These are phyloP conservation scores for Trichoderma orchidacearum DNA, from an alignment of 495 filamentous ascomycete species.

Conservation along the genomic window DNA sequence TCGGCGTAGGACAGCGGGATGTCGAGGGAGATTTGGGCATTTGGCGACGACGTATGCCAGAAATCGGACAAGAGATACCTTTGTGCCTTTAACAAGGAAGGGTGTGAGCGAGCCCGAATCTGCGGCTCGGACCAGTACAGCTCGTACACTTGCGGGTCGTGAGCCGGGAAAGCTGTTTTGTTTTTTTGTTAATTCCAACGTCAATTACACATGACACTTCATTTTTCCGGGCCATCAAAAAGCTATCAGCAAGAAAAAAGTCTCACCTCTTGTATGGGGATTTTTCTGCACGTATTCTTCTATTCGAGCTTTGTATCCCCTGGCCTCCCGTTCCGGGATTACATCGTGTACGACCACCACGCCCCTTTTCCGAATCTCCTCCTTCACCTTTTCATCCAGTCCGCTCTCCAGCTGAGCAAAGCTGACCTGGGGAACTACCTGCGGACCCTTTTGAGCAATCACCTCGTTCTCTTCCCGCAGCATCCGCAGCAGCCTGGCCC, in stretches of 20 bases:
- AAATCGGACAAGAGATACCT: constrained; percentile 59
- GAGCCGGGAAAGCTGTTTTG: constrained; percentile 34
- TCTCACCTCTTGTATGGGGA: constrained; percentile 36
- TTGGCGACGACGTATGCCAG: constrained; percentile 48
- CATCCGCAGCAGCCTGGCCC: constrained; percentile 49
- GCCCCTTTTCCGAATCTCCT: constrained; percentile 47
- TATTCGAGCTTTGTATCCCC: constrained; percentile 40
- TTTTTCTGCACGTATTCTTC: constrained; percentile 51
- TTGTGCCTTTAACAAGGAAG: constrained; percentile 55
- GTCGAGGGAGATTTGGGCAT: constrained; percentile 41
- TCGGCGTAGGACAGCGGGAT: constrained; percentile 68
- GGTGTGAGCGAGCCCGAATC: constrained; percentile 57
- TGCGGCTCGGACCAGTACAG: constrained; percentile 80
- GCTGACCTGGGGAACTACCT: constrained; percentile 43
- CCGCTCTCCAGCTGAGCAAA: constrained; percentile 40
- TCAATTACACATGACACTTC: too few relatives aligned
- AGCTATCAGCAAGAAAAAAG: not conserved
- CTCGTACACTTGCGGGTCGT: constrained; percentile 66
- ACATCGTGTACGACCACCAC: constrained; percentile 51
- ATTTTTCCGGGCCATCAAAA: too few relatives aligned
- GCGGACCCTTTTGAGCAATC: constrained; percentile 22
- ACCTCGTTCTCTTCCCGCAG: constrained; percentile 40
- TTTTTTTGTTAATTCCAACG: not conserved
- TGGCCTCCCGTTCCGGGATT: constrained; percentile 42
- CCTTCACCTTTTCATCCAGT: constrained; percentile 16